Percentiles rank a stretch among this genome's conserved stretches.
phyloP scores from a whole-genome alignment of 352 stramenopile genomes.

The Aphanomyces euteiches region DNA sequence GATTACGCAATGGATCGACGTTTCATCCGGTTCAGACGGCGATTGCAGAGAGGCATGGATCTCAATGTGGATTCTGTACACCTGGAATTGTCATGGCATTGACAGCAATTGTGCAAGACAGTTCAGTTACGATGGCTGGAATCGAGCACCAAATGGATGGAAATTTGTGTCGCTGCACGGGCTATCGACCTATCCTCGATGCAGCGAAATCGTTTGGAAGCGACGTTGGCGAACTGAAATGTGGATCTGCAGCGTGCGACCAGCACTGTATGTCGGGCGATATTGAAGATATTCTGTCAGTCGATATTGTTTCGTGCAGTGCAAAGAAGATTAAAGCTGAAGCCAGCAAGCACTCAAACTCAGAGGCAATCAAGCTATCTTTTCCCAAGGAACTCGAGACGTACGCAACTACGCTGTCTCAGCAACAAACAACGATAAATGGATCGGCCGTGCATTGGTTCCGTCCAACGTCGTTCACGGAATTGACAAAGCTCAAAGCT shows the following conservation, averaged over 20 bases:
- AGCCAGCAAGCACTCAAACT: slow-evolving; percentile 31
- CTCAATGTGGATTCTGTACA: slow-evolving; percentile 93
- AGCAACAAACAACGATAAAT: slow-evolving; percentile 63
- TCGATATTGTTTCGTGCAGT: slow-evolving; percentile 28
- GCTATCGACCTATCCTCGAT: slow-evolving; percentile 79
- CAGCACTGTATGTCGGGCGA: slow-evolving; percentile 26
- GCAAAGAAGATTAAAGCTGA: slow-evolving; percentile 24
- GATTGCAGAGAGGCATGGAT: slow-evolving; percentile 90
- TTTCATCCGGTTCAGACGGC: slow-evolving; percentile 83
- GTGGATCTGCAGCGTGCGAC: slow-evolving; percentile 32
- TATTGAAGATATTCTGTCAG: slow-evolving; percentile 25
- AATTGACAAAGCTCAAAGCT: slow-evolving; percentile 86
- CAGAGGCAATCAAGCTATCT: slow-evolving; percentile 27
- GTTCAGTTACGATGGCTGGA: slow-evolving; percentile 73
- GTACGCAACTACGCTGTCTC: slow-evolving; percentile 46
- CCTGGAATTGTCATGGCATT: slow-evolving; percentile 86
- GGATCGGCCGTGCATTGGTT: slow-evolving; percentile 88
- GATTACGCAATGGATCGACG: slow-evolving; percentile 45
- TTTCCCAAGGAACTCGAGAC: slow-evolving; percentile 54
- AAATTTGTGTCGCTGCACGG: slow-evolving; percentile 95
- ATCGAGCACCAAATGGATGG: slow-evolving; percentile 94
- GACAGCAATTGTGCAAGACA: slow-evolving; percentile 75
- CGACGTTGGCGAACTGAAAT: slow-evolving; percentile 55
- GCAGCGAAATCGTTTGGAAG: slow-evolving; percentile 82
- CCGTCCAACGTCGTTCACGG: slow-evolving; percentile 82